Percentiles rank a stretch among this genome's conserved stretches.
These are phyloP conservation scores for Capsicum chinense DNA, from an alignment of 257 asterid species.

Conservation along the genomic window DNA sequence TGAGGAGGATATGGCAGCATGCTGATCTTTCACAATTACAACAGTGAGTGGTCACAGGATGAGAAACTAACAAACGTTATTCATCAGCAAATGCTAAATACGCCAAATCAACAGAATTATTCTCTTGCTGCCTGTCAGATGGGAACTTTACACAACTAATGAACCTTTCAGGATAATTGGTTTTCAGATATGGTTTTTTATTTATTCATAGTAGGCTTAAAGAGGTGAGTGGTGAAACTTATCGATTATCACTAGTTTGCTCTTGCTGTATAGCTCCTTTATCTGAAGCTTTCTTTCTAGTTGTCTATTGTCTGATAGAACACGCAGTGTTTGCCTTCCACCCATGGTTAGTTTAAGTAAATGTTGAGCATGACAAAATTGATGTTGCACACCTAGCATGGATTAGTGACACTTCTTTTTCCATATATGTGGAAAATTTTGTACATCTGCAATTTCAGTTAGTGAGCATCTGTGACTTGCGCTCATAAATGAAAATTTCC, in stretches of 20 bases:
- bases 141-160: constrained; percentile 7
- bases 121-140: constrained; percentile 1
- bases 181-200: constrained; percentile 1
- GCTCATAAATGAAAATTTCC: not conserved
- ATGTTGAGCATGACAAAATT: not conserved
- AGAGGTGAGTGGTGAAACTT: constrained; percentile 12
- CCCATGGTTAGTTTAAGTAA: not conserved
- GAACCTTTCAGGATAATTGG: not conserved
- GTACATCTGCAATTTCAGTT: not conserved
- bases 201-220: not conserved
- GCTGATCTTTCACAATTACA: not conserved
- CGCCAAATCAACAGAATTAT: constrained; percentile 1
- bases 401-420: not conserved
- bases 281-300: constrained; percentile 2
- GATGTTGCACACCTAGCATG: not conserved
- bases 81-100: constrained; percentile 10
- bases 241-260: not conserved
- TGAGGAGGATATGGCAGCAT: constrained; percentile 39
- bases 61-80: constrained; percentile 10
- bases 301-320: not conserved
- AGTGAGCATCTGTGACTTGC: not conserved
- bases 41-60: not conserved
- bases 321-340: not conserved
- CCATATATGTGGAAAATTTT: not conserved
- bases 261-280: constrained; percentile 7